Conservation (phyloP, 2,329 filamentous ascomycete genomes). For the Trichoderma oligosporum region DNA sequence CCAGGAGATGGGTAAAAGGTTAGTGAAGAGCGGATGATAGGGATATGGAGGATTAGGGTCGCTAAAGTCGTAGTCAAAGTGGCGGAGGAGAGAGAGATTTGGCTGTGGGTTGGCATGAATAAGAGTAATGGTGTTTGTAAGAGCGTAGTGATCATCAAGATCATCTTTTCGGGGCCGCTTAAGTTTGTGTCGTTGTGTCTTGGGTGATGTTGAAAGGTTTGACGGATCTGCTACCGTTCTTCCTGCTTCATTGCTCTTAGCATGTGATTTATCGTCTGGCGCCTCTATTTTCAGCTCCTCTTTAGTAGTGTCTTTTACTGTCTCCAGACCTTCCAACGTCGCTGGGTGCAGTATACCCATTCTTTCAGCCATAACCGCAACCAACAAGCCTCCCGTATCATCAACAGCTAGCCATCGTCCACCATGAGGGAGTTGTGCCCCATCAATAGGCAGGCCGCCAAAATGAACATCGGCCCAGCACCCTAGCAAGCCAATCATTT, state of each 20-base stretch:
- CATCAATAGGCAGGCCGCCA: constrained; percentile 30
- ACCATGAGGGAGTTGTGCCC: constrained; percentile 28
- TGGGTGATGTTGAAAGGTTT: constrained; percentile 21
- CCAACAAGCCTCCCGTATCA: constrained; percentile 77
- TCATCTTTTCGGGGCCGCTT: constrained; percentile 41
- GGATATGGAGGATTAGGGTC: constrained; percentile 55
- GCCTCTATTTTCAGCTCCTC: constrained; percentile 12
- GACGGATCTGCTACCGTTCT: background rate
- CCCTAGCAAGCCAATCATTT: constrained; percentile 73
- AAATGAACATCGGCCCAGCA: constrained; percentile 91
- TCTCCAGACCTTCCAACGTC: constrained; percentile 29
- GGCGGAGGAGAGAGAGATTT: constrained; percentile 81
- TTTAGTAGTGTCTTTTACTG: background rate
- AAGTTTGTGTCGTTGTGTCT: constrained; percentile 26
- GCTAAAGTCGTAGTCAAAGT: constrained; percentile 78
- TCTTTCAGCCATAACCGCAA: constrained; percentile 80
- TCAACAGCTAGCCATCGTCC: constrained; percentile 77
- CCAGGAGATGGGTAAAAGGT: constrained; percentile 85
- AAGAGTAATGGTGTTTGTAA: constrained; percentile 73
- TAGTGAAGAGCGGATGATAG: constrained; percentile 74
- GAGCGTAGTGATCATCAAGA: constrained; percentile 62
- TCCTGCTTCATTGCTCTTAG: constrained; percentile 11
- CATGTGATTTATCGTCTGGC: background rate
- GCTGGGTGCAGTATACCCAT: constrained; percentile 71
- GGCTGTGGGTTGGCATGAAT: constrained; percentile 80